phyloP scores from a whole-genome alignment of 2,329 filamentous ascomycete species.

The Sclerotiophoma versabilis region DNA sequence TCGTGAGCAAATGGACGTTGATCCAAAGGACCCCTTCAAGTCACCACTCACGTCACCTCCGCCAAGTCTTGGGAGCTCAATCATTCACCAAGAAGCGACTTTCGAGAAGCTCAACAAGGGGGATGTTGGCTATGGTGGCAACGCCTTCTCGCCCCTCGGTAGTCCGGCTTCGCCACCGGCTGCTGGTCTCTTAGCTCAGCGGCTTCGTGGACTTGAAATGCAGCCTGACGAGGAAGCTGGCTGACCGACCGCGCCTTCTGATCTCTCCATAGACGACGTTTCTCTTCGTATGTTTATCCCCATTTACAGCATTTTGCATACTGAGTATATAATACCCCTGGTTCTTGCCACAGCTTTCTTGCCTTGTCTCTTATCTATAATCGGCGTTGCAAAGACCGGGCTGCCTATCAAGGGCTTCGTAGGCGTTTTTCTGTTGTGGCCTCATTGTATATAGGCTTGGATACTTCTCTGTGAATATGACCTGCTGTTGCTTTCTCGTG shows the following conservation, averaged over 20 bases:
- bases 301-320: neutral
- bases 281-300: neutral
- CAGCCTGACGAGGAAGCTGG: conserved; percentile 34
- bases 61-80: conserved; percentile 25
- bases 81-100: conserved; percentile 26
- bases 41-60: conserved; percentile 31
- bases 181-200: conserved; percentile 74
- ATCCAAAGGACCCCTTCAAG: conserved; percentile 34
- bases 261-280: no score
- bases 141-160: conserved; percentile 40
- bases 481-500: conserved; percentile 9
- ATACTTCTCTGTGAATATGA: conserved; percentile 5
- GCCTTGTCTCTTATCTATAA: neutral
- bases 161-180: conserved; percentile 65
- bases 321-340: conserved; percentile 8
- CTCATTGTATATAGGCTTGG: conserved; percentile 3
- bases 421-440: neutral
- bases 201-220: conserved; percentile 68
- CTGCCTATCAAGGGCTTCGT: neutral
- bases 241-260: neutral
- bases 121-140: conserved; percentile 58
- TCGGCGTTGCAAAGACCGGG: neutral
- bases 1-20: conserved; percentile 43
- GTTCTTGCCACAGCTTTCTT: neutral
- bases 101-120: conserved; percentile 75